These are phyloP conservation scores for Calonectria ilicicola DNA, from an alignment of 2,329 filamentous ascomycete genomes.

Conservation along the genomic window DNA sequence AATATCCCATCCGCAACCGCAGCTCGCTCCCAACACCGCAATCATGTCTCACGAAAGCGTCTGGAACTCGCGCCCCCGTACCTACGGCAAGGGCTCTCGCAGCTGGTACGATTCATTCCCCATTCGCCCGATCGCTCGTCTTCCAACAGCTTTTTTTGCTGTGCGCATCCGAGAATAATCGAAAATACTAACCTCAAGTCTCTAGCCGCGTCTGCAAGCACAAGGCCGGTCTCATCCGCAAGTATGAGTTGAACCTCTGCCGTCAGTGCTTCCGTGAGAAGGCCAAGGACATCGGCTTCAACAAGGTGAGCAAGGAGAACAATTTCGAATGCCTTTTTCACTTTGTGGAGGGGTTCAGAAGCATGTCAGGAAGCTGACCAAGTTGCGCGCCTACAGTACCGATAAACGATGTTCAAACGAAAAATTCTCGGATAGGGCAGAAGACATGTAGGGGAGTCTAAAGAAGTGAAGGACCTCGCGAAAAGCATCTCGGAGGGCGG, in stretches of 20 bases:
- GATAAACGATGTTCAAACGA: conserved; percentile 50
- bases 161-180: conserved; percentile 12
- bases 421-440: conserved; percentile 40
- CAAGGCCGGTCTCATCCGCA: conserved; percentile 99
- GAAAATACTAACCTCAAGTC: conserved; percentile 45
- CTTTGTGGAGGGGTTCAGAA: background rate
- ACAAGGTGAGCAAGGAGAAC: conserved; percentile 66
- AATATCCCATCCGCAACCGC: conserved; percentile 48
- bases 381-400: conserved; percentile 46
- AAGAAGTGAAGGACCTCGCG: conserved; percentile 49
- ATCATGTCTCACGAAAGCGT: conserved; percentile 88
- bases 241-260: conserved; percentile 96
- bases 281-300: conserved; percentile 78
- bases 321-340: background rate
- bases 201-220: conserved; percentile 82
- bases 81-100: conserved; percentile 96
- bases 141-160: conserved; percentile 1
- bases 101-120: conserved; percentile 76
- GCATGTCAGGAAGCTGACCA: conserved; percentile 29
- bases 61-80: conserved; percentile 98
- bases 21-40: conserved; percentile 52
- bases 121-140: background rate
- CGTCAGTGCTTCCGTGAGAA: conserved; percentile 85
- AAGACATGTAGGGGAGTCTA: conserved; percentile 37
- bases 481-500: conserved; percentile 55